These are phyloP conservation scores for Solanum chmielewskii DNA, from an alignment of 257 asterid species.

Conservation along the genomic window DNA sequence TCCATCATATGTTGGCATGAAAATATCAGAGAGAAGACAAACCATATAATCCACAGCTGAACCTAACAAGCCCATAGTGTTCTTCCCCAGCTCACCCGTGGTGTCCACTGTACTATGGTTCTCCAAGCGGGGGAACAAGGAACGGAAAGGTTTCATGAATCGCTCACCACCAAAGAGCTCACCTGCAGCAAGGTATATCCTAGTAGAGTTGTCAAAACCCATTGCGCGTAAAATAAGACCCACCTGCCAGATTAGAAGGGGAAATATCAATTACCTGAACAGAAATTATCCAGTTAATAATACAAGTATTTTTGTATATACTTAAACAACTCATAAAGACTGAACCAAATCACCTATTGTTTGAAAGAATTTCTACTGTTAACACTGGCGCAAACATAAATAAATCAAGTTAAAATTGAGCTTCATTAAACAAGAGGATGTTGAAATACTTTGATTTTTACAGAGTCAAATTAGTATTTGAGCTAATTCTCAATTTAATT, in stretches of 20 bases:
- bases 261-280: background rate
- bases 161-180: slow-evolving; percentile 92
- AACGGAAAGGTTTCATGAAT: slow-evolving; percentile 72
- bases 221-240: slow-evolving; percentile 74
- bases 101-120: slow-evolving; percentile 66
- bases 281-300: background rate
- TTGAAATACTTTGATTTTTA: background rate
- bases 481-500: background rate
- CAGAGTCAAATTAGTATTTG: background rate
- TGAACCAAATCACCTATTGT: background rate
- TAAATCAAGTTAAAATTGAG: background rate
- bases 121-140: slow-evolving; percentile 80
- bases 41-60: slow-evolving; percentile 99
- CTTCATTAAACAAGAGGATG: background rate
- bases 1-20: slow-evolving; percentile 98
- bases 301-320: background rate
- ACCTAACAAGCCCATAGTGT: slow-evolving; percentile 60
- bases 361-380: background rate
- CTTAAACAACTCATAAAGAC: background rate
- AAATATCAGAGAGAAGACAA: slow-evolving; percentile 83
- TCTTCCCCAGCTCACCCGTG: slow-evolving; percentile 31
- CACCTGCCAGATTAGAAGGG: slow-evolving; percentile 40
- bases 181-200: slow-evolving; percentile 94
- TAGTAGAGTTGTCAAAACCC: slow-evolving; percentile 83
- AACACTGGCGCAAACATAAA: background rate